phyloP scores from a whole-genome alignment of 192 early-diverging fungal species.

The Chytriomyces sp. region DNA sequence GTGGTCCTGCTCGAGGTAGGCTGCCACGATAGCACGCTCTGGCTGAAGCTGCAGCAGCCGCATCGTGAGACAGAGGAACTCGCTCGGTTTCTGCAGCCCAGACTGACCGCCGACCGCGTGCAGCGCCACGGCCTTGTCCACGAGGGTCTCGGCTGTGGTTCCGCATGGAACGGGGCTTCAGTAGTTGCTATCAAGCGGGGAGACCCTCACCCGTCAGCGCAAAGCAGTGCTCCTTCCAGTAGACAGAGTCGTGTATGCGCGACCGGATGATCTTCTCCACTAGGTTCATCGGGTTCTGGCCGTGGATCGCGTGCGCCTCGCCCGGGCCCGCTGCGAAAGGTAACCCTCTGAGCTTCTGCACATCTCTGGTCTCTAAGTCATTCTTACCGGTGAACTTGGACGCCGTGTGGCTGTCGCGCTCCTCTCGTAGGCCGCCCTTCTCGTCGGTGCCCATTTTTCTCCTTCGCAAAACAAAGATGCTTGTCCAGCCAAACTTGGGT shows the following conservation, averaged over 20 bases:
- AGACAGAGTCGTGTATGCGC: conserved; percentile 88
- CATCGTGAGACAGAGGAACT: conserved; percentile 85
- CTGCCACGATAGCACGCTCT: conserved; percentile 79
- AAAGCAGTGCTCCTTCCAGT: conserved; percentile 98
- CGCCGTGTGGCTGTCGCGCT: too few relatives aligned
- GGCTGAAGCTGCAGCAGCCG: conserved; percentile 95
- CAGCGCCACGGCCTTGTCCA: conserved; percentile 84
- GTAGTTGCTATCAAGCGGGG: conserved; percentile 7
- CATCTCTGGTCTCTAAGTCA: too few relatives aligned
- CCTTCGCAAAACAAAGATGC: too few relatives aligned
- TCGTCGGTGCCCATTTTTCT: too few relatives aligned
- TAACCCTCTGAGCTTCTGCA: too few relatives aligned
- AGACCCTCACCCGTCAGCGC: conserved; percentile 68
- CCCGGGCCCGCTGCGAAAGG: conserved; percentile 32
- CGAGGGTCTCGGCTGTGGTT: conserved; percentile 70
- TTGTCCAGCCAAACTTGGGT: too few relatives aligned
- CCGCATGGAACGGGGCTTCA: not conserved
- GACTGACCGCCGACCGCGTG: conserved; percentile 79
- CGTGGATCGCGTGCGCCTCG: conserved; percentile 76
- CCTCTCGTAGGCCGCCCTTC: too few relatives aligned
- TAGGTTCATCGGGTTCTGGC: conserved; percentile 90
- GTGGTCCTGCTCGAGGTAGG: conserved; percentile 79
- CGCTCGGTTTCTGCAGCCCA: conserved; percentile 84
- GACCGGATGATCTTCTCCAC: conserved; percentile 92
- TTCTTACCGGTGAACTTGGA: too few relatives aligned